Evolutionary conservation across 345 rosid species (phyloP), one percentile per base, ranked within the genome.

Genomic region (Lumnitzera racemosa): DNA sequence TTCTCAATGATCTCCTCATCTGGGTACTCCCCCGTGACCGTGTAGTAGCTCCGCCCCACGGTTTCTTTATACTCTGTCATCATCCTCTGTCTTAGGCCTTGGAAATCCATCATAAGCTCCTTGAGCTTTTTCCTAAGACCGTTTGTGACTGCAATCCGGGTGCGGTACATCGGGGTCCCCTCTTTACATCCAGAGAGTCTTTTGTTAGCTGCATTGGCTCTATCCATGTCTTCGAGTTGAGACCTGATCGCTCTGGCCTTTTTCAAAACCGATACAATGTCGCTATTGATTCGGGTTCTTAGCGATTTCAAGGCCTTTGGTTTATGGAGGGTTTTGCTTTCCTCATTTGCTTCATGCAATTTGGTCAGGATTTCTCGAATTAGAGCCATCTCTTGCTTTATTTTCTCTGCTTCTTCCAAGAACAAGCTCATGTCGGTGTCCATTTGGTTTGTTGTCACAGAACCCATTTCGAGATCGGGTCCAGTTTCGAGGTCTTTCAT

Each of bases 401-500:
- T 89, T 49, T 65, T 77, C 83, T 94, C 97, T 3, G 99, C 97
- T 72, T 90, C 99, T 66, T 84, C 90, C 53, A 94, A 81, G 72
- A 90, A 94, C 20, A 84, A 65, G 5, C 86, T 79, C 2, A 94
- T 88, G 77, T 86, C 82, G 17, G 74, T 80, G 67, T 84, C 91
- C 67, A 81, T 78, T 55, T 70, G 59, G 67, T 72, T 74, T 3
- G 79, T 57, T 16, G 73, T 61, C 11, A 79, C 62, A 11, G 78
- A 76, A 7, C 43, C 43, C 92, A 88, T 83, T 61, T 88, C 95
- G 17, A 86, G 29, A 67, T 80, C 92, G 0, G 78, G 84, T 47
- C 91, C 96, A 4, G 91, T 91, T 82, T 90, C 99, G 0, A 86
- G 77, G 65, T 94, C 99, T 68, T 76, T 88, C 85, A 90, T 81